A percentile compares a stretch with the other conserved stretches of the same genome.
phyloP scores from a whole-genome alignment of 495 filamentous ascomycete genomes.

The Aspergillus ostianus region DNA sequence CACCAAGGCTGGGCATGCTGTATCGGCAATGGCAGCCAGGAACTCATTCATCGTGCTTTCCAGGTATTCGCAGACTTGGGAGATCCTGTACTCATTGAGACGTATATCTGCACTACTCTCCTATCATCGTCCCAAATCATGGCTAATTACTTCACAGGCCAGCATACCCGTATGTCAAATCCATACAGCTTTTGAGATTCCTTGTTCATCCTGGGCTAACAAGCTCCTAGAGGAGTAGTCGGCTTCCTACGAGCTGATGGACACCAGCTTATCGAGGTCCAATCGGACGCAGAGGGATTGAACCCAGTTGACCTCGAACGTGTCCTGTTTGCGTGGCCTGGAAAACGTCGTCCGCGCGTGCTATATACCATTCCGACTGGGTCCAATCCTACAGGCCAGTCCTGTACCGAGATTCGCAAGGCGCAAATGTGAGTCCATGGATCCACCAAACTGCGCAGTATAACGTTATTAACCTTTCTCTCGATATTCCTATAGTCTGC shows the following conservation, averaged over 20 bases:
- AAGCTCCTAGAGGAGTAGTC: not conserved
- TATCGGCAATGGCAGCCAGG: constrained; percentile 13
- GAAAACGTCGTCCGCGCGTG: not conserved
- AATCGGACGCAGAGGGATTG: not conserved
- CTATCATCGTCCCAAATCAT: too few relatives aligned
- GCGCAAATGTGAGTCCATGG: constrained; percentile 5
- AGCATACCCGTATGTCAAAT: not conserved
- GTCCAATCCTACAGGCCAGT: constrained; percentile 10
- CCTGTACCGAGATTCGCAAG: constrained; percentile 8
- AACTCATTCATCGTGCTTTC: constrained; percentile 10
- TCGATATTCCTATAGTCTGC: not conserved
- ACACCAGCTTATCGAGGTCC: constrained; percentile 1
- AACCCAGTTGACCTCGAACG: not conserved
- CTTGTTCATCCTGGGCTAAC: not conserved
- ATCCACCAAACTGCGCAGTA: too few relatives aligned
- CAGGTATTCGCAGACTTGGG: constrained; percentile 10
- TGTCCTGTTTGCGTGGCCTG: not conserved
- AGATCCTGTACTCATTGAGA: constrained; percentile 8
- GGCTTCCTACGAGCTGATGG: constrained; percentile 5
- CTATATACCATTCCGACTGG: constrained; percentile 9
- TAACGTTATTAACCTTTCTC: not conserved
- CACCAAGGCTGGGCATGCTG: constrained; percentile 7
- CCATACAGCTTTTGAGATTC: not conserved
- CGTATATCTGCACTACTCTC: not conserved
- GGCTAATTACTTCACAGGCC: not conserved